Percentiles rank a stretch among this genome's conserved stretches.
These are phyloP conservation scores for Boletus sp. DNA, from an alignment of 768 basidiomycete species.

Conservation along the genomic window DNA sequence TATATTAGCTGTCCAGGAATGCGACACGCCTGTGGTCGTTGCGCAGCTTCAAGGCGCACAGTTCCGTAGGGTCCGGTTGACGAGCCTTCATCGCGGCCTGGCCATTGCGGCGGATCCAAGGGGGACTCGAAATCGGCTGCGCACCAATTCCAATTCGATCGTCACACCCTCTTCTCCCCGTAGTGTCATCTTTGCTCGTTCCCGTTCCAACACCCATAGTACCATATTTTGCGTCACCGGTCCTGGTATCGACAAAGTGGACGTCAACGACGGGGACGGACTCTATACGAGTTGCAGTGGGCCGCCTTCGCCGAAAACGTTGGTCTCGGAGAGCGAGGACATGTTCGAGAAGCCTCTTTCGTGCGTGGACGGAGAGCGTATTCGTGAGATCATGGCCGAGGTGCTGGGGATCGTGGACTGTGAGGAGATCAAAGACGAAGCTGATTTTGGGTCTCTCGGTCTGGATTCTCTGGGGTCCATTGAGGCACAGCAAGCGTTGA, in stretches of 20 bases:
- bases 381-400: conserved; percentile 41
- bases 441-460: conserved; percentile 49
- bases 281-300: conserved; percentile 13
- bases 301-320: conserved; percentile 38
- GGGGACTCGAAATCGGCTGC: conserved; percentile 9
- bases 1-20: conserved; percentile 45
- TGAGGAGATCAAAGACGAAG: conserved; percentile 41
- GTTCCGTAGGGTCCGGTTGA: conserved; percentile 55
- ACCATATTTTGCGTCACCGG: conserved; percentile 3
- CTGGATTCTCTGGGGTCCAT: conserved; percentile 65
- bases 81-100: conserved; percentile 47
- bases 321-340: conserved; percentile 34
- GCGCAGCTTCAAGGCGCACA: conserved; percentile 55
- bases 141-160: conserved; percentile 30
- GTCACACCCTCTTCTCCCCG: conserved; percentile 22
- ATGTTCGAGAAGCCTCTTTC: not conserved
- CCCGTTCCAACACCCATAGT: conserved; percentile 26
- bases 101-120: conserved; percentile 29
- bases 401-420: conserved; percentile 38
- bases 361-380: conserved; percentile 10
- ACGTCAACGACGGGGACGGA: conserved; percentile 1
- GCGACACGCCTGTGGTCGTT: conserved; percentile 41
- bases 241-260: conserved; percentile 7
- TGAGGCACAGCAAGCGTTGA: conserved; percentile 51
- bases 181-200: conserved; percentile 29